phyloP scores from a whole-genome alignment of 192 early-diverging fungal genomes.

The Mortierella alpina region DNA sequence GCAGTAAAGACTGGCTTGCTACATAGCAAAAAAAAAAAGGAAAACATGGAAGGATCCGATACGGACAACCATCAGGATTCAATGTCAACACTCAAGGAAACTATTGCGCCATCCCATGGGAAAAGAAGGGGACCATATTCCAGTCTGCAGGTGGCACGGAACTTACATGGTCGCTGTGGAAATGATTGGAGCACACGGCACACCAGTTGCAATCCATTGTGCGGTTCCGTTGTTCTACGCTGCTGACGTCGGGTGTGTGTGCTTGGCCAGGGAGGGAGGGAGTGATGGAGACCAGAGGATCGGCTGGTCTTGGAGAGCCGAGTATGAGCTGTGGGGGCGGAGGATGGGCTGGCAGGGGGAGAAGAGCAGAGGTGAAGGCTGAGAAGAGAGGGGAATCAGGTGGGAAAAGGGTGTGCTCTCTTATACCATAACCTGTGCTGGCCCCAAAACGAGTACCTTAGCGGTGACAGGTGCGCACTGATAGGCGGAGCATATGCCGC shows the following conservation, averaged over 20 bases:
- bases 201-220: constrained; percentile 54
- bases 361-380: background rate
- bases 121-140: background rate
- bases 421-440: constrained; percentile 10
- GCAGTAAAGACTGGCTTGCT: constrained; percentile 51
- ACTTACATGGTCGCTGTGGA: constrained; percentile 50
- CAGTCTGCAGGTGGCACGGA: background rate
- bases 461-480: constrained; percentile 28
- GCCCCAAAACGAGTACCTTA: constrained; percentile 48
- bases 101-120: background rate
- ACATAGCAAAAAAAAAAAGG: background rate
- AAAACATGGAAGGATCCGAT: background rate
- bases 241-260: background rate
- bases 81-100: background rate
- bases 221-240: background rate
- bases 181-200: constrained; percentile 53
- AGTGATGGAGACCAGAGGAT: background rate
- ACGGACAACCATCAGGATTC: too few species aligned
- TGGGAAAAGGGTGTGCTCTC: background rate
- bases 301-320: background rate
- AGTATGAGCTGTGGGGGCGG: background rate
- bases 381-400: background rate
- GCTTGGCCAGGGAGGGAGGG: background rate
- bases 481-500: background rate
- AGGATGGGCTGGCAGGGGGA: background rate